A percentile compares a stretch with the other conserved stretches of the same genome.
Conservation (phyloP, 2,329 filamentous ascomycete species). For the Orbilia javanica region DNA sequence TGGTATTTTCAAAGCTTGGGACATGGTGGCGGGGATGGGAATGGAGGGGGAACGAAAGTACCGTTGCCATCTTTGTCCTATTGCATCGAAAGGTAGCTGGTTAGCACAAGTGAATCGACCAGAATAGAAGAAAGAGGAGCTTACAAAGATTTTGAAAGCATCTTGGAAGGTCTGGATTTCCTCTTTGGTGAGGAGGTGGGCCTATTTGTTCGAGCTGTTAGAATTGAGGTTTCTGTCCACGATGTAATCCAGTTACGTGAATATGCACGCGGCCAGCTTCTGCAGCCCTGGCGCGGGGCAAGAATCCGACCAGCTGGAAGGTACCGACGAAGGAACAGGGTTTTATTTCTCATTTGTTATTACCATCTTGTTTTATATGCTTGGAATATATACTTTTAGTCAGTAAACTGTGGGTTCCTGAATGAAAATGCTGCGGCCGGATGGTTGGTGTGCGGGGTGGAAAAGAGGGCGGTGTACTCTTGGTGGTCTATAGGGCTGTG, state of each 20-base stretch:
- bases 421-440: neutral
- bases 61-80: conserved; percentile 63
- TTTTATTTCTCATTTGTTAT: neutral
- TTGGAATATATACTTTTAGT: neutral
- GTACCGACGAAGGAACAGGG: neutral
- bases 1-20: conserved; percentile 23
- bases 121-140: conserved; percentile 30
- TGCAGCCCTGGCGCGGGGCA: neutral
- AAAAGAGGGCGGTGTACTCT: neutral
- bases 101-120: neutral
- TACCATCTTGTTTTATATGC: neutral
- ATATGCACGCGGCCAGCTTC: conserved; percentile 1
- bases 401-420: neutral
- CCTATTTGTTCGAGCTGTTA: neutral
- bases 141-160: conserved; percentile 63
- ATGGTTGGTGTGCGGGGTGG: neutral
- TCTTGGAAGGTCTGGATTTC: conserved; percentile 62
- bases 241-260: neutral
- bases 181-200: conserved; percentile 57
- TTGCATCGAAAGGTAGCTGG: conserved; percentile 7
- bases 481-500: conserved; percentile 1
- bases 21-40: conserved; percentile 5
- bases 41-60: conserved; percentile 47
- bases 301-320: neutral
- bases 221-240: neutral